Evolutionary conservation across 148 eudicot genomes (phyloP), one percentile per base, ranked within the genome.

Genomic region (Selenicereus undatus): DNA sequence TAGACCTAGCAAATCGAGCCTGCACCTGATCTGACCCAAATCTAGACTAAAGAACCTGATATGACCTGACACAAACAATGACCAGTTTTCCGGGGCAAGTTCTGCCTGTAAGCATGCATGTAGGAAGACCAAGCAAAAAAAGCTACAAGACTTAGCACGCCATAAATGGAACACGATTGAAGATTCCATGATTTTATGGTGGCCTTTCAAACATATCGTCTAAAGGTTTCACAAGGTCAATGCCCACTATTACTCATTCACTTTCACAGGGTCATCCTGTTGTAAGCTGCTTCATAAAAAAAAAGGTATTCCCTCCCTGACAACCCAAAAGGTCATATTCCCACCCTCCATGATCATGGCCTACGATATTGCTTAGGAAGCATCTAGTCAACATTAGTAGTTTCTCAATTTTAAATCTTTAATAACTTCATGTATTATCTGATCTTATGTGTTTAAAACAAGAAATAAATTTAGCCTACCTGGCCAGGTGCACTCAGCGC

Each of bases 401-500:
- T 60, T 58, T 77, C 36, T n/a, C 56, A 13, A 65, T 0, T 39
- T 39, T 39, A 4, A 5, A 4, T 39, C 56, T 42, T 6, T 30
- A 9, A 58, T 4, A 32, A 20, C 17, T 78, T 24, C 30, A 32
- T 32, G 9, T 48, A 66, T 48, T 48, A 26, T 24, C 50, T 70
- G 26, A 21, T 43, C 26, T 2, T 22, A 52, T 54, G 14, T 22
- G 6, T 72, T 12, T 1, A 50, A 30, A 71, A 10, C 70, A 76
- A 26, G 64, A 39, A 22, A n/a, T 48, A 54, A 65, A 71, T 60
- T 76, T 51, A 26, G 48, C 81, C 26, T 83, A 95, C 99, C 97
- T 93, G 87, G 42, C 97, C 99, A 82, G 97, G 87, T 73, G 97
- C 97, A 88, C 88, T 95, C 52, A 95, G 84, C 30, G 97, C 93